Base-by-base conservation (phyloP, 768 basidiomycete species). In the Suillus tomentosus region DNA sequence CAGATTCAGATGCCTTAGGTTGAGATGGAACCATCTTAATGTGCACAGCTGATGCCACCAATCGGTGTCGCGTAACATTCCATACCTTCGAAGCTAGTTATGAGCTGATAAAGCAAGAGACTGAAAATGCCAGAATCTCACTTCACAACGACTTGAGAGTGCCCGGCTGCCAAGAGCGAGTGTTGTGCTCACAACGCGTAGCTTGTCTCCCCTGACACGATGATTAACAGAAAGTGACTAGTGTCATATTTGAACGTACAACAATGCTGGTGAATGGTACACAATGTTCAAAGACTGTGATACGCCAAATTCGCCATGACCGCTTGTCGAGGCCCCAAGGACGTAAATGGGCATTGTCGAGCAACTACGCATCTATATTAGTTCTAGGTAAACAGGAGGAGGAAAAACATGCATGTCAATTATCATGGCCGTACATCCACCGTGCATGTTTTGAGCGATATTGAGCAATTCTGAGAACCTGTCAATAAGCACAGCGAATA, bases 41-140 rank as follows among this genome's bases (percentile, higher is more conserved):
- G 55, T 87, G 86, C 1, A 82, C 78, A 1, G 83, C 86, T 1
- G 86, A 85, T 7, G 80, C 82, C 10, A 85, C 82, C 5, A 88
- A 74, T 13, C 84, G 81, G 64, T 80, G 82, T 64, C 80, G 75
- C 1, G 82, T 85, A 15, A 71, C 72, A 62, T 83, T 86, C 87
- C 87, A 87, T 47, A 88, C 81, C 87, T 87, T 53, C 15, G 10
- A 57, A 40, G 56, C 3, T 10, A 57, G 50, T 24, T 11, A 56
- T 45, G 11, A 43, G 27, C 27, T 51, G 40, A 47, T 40, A 3
- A 15, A 27, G 24, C 9, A 40, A 40, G 56, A 5, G 15, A 11
- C 5, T 10, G 39, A 27, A 5, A 39, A 11, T 10, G 39, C 22
- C 2, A 56, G 22, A 27, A 40, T 40, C 11, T 68, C 15, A 82